Conservation (phyloP, 139 green algal species). For the Zygnema cylindricum region DNA sequence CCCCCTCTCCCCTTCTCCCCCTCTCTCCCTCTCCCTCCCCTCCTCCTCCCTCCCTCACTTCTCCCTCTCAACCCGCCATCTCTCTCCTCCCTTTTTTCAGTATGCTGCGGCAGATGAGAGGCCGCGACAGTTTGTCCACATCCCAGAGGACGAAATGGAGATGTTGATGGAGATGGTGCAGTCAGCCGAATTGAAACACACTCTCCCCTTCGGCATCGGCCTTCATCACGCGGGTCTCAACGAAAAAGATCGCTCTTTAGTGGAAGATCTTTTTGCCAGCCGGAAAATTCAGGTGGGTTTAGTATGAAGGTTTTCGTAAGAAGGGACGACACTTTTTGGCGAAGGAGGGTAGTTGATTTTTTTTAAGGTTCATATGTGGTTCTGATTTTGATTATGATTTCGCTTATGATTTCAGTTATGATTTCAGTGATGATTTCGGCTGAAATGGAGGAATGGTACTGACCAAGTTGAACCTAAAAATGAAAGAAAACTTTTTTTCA, state of each 20-base stretch:
- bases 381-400: too few relatives aligned
- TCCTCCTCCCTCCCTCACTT: too few relatives aligned
- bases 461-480: too few relatives aligned
- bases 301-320: too few relatives aligned
- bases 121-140: slow-evolving; percentile 81
- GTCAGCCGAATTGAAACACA: slow-evolving; percentile 76
- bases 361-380: too few relatives aligned
- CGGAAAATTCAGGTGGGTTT: slow-evolving; percentile 86
- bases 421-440: too few relatives aligned
- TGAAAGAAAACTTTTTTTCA: too few relatives aligned
- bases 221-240: slow-evolving; percentile 94
- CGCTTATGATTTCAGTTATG: too few relatives aligned
- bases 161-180: slow-evolving; percentile 47
- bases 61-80: neutral
- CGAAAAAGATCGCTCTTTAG: slow-evolving; percentile 80
- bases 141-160: slow-evolving; percentile 77
- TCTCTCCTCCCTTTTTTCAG: slow-evolving; percentile 17
- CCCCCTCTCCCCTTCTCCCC: neutral
- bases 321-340: too few relatives aligned
- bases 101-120: slow-evolving; percentile 89
- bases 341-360: too few relatives aligned
- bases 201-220: slow-evolving; percentile 94
- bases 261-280: slow-evolving; percentile 88
- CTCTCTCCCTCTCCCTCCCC: neutral
- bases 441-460: too few relatives aligned